Conservation (phyloP, 2,329 filamentous ascomycete genomes). For the Colletotrichum sp. region DNA sequence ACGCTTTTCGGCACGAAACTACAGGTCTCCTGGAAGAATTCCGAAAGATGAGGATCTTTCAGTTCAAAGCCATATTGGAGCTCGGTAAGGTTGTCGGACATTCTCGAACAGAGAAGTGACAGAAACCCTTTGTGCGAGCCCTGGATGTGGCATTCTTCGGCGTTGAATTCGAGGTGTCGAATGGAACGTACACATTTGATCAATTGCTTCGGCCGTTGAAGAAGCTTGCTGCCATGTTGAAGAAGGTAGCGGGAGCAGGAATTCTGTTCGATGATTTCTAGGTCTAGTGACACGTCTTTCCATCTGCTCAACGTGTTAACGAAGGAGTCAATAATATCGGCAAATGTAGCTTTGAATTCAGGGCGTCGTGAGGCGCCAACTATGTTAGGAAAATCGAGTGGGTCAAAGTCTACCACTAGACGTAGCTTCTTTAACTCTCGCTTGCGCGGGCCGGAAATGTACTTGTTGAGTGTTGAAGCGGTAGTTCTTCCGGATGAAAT, state of each 20-base stretch:
- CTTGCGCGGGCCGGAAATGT: neutral
- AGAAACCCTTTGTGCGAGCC: neutral
- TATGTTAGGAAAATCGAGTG: neutral
- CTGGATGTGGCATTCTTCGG: accelerated
- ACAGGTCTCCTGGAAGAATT: neutral
- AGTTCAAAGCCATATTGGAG: neutral
- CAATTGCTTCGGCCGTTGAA: neutral
- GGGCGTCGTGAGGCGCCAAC: neutral
- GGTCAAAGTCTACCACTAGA: neutral
- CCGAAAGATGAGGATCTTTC: accelerated
- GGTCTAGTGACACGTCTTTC: neutral
- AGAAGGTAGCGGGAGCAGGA: accelerated
- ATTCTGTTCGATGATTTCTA: neutral
- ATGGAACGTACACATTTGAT: neutral
- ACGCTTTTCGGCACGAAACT: neutral
- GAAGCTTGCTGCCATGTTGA: neutral
- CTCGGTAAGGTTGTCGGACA: neutral
- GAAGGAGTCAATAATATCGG: neutral
- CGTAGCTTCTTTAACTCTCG: neutral
- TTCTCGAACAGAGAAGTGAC: neutral
- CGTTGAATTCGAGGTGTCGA: neutral
- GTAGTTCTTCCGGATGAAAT: neutral
- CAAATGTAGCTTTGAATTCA: neutral
- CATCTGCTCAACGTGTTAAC: neutral
- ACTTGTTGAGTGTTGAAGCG: neutral